Evolutionary conservation across 1,139 yeast species (phyloP), one percentile per base, ranked within the genome.

Genomic region (Kurtzmaniella natalensis): DNA sequence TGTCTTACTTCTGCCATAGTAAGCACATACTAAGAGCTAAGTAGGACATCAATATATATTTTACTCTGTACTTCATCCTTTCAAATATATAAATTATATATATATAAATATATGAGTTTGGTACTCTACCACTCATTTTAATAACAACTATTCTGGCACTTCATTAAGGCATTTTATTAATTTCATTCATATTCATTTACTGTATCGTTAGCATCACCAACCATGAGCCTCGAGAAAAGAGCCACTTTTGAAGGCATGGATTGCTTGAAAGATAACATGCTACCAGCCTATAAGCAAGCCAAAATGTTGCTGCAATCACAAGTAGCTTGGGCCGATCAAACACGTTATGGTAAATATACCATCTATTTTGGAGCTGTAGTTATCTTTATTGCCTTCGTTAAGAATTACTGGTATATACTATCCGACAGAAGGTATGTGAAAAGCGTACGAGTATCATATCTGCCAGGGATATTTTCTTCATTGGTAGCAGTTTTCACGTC

Each of bases 261-360:
- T 53, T 75, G 80, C 48, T 33, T 72, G 4, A 56, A 56, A 4
- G 78, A 73, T 43, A 37, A 34, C 37, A 56, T 44, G 18, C 41
- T 57, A 3, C 53, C 48, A 3, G 51, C 43, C 26, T 73, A 59
- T 38, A 44, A 37, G 40, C 43, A 35, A 14, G 56, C 55, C 14
- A 24, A 39, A 2, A 39, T 17, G 8, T 41, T 40, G 21, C 72
- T 74, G 43, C 78, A 71, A 42, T 50, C 50, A 0, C 55, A 49
- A 15, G 51, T 59, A 4, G 53, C 71, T 0, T 76, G 74, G 73
- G 54, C 51, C 1, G 42, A 44, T 16, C 71, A 69, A 40, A 43
- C 59, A 1, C 36, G 42, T 2, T 77, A 72, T 48, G 80, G 70
- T 0, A 57, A 62, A 27, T 69, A 64, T 41, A 63, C 76, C 7